Evolutionary conservation across 495 filamentous ascomycete species (phyloP).

Genomic region (Penicillium maclennaniae): DNA sequence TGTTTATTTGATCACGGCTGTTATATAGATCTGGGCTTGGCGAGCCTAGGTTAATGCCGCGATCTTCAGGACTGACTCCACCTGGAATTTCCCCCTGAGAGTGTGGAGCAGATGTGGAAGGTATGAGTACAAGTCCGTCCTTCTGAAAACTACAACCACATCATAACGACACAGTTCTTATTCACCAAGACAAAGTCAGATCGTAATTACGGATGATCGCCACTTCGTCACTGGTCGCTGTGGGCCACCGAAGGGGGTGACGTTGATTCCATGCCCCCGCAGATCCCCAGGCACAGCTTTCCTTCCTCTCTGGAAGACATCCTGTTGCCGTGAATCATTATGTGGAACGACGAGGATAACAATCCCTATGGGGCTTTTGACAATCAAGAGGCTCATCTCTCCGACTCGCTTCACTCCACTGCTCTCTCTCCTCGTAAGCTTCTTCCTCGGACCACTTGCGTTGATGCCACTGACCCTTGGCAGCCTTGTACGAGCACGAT

Average conservation of each 20-base stretch:
- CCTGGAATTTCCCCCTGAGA: too few species aligned
- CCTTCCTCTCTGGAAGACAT: slow-evolving; percentile 15
- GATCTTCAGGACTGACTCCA: neutral
- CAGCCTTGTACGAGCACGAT: slow-evolving; percentile 42
- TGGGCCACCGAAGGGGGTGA: slow-evolving; percentile 15
- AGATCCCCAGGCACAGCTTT: slow-evolving; percentile 25
- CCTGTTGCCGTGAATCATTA: slow-evolving; percentile 17
- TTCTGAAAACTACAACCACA: too few species aligned
- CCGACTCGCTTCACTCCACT: slow-evolving; percentile 62
- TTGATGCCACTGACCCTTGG: slow-evolving; percentile 17
- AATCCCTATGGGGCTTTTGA: slow-evolving; percentile 92
- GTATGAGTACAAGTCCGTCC: too few species aligned
- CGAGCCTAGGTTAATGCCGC: neutral
- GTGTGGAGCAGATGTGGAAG: too few species aligned
- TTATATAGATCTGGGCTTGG: neutral
- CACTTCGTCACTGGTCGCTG: slow-evolving; percentile 6
- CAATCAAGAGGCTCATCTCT: slow-evolving; percentile 72
- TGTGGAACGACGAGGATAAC: slow-evolving; percentile 89
- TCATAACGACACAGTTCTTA: too few species aligned
- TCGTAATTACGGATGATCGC: slow-evolving; percentile 3
- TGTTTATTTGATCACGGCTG: neutral
- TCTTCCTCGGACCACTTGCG: neutral
- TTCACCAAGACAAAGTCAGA: too few species aligned
- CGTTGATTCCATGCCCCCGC: slow-evolving; percentile 28
- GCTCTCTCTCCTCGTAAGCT: slow-evolving; percentile 52